Evolutionary conservation across 345 rosid genomes (phyloP).

Genomic region (Populus alba): DNA sequence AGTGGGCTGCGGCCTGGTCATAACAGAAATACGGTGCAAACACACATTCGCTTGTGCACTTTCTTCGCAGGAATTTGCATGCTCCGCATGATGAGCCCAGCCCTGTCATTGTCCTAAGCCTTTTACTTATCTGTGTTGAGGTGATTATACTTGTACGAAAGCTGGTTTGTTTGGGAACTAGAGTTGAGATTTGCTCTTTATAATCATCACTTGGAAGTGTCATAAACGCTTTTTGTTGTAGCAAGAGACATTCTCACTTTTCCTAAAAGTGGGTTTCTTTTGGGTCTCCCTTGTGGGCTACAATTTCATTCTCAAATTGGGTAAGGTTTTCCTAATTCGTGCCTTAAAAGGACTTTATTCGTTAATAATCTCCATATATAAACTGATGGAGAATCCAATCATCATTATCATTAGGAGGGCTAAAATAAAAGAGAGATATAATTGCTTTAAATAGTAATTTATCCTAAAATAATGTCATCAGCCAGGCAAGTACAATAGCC

Average conservation of each 20-base stretch:
- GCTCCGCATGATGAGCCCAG: conserved; percentile 79
- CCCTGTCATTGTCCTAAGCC: conserved; percentile 58
- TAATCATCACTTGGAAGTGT: conserved; percentile 32
- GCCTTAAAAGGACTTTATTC: conserved; percentile 27
- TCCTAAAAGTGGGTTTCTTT: conserved; percentile 36
- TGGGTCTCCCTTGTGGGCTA: conserved; percentile 65
- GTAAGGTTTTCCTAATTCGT: conserved; percentile 42
- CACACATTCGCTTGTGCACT: conserved; percentile 59
- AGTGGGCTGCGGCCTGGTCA: conserved; percentile 60
- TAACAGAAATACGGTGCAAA: conserved; percentile 75
- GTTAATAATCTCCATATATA: conserved; percentile 20
- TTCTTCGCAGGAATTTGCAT: conserved; percentile 78
- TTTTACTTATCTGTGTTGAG: conserved; percentile 25
- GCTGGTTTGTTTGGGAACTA: conserved; percentile 26
- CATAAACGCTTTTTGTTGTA: conserved; percentile 22
- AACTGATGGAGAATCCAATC: conserved; percentile 28
- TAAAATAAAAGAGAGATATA: conserved; percentile 26
- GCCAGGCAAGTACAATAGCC: conserved; percentile 15
- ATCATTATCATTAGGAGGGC: conserved; percentile 34
- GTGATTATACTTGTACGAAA: conserved; percentile 19
- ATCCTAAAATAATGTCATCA: conserved; percentile 12
- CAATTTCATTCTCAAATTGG: conserved; percentile 49
- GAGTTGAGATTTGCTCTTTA: conserved; percentile 37
- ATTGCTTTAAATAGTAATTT: conserved; percentile 13
- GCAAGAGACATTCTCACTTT: conserved; percentile 39